phyloP scores from a whole-genome alignment of 805 yeast genomes.

The Metschnikowia reukaufii region DNA sequence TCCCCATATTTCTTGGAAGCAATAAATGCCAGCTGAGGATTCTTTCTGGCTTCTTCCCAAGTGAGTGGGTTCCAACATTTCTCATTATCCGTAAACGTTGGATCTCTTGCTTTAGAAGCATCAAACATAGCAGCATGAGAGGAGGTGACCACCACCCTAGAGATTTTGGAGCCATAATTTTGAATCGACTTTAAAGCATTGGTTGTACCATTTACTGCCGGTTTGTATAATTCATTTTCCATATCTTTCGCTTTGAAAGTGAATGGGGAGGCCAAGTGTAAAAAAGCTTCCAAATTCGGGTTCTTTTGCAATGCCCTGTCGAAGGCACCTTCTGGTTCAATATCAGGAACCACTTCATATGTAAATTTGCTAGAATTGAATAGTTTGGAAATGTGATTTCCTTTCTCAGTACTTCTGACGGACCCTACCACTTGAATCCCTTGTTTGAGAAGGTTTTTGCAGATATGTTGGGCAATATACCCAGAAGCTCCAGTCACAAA shows the following conservation, averaged over 20 bases:
- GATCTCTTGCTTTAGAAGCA: slow-evolving; percentile 29
- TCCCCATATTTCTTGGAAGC: slow-evolving; percentile 38
- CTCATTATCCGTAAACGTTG: slow-evolving; percentile 34
- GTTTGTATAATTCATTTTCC: slow-evolving; percentile 52
- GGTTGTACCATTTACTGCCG: slow-evolving; percentile 43
- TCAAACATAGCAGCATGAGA: slow-evolving; percentile 17
- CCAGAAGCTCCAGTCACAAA: slow-evolving; percentile 37
- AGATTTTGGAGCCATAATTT: slow-evolving; percentile 11
- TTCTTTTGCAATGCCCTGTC: slow-evolving; percentile 45
- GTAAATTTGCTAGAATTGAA: slow-evolving; percentile 34
- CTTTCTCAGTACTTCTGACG: slow-evolving; percentile 26
- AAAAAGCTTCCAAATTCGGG: slow-evolving; percentile 51
- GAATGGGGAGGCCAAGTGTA: slow-evolving; percentile 65
- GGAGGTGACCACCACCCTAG: slow-evolving; percentile 15
- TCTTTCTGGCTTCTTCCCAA: slow-evolving; percentile 40
- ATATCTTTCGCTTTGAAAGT: slow-evolving; percentile 43
- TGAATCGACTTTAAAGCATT: slow-evolving; percentile 16
- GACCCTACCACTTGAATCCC: slow-evolving; percentile 29
- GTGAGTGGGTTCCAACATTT: slow-evolving; percentile 52
- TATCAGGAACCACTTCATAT: slow-evolving; percentile 50
- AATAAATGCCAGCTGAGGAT: slow-evolving; percentile 35
- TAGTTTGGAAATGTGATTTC: slow-evolving; percentile 23
- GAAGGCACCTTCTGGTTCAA: slow-evolving; percentile 46
- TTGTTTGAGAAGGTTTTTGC: slow-evolving; percentile 23
- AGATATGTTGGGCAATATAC: slow-evolving; percentile 29